Conservation (phyloP, 305 asterid genomes). For the Galium porrigens region DNA sequence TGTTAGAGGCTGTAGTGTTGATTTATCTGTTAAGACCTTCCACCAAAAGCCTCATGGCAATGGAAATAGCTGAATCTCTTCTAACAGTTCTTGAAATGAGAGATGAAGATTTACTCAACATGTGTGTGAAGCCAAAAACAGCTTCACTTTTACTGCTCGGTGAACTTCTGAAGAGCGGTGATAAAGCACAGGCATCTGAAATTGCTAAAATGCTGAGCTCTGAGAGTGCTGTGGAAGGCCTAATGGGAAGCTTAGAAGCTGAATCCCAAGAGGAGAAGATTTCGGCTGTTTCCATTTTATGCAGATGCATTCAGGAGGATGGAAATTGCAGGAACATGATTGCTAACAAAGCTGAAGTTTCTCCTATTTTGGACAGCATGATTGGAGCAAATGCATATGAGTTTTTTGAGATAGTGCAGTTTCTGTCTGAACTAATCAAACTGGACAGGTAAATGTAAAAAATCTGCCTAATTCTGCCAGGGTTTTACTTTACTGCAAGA, state of each 20-base stretch:
- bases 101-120: constrained; percentile 20
- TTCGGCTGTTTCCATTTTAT: constrained; percentile 44
- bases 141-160: constrained; percentile 47
- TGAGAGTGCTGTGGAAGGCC: constrained; percentile 23
- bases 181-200: constrained; percentile 21
- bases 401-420: constrained; percentile 44
- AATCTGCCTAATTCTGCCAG: background rate
- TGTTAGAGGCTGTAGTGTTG: constrained; percentile 56
- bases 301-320: constrained; percentile 56
- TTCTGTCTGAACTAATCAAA: constrained; percentile 55
- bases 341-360: constrained; percentile 45
- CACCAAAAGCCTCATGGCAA: constrained; percentile 25
- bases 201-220: constrained; percentile 27
- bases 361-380: constrained; percentile 38
- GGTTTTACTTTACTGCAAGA: background rate
- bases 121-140: constrained; percentile 39
- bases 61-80: constrained; percentile 41
- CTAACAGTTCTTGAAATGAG: constrained; percentile 22
- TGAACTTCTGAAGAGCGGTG: constrained; percentile 29
- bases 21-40: constrained; percentile 39
- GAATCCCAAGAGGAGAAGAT: constrained; percentile 37
- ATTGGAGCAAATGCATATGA: constrained; percentile 32
- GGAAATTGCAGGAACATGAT: constrained; percentile 59
- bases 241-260: constrained; percentile 34
- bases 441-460: constrained; percentile 37